Evolutionary conservation across 768 basidiomycete species (phyloP).

Genomic region (Pisolithus albus): DNA sequence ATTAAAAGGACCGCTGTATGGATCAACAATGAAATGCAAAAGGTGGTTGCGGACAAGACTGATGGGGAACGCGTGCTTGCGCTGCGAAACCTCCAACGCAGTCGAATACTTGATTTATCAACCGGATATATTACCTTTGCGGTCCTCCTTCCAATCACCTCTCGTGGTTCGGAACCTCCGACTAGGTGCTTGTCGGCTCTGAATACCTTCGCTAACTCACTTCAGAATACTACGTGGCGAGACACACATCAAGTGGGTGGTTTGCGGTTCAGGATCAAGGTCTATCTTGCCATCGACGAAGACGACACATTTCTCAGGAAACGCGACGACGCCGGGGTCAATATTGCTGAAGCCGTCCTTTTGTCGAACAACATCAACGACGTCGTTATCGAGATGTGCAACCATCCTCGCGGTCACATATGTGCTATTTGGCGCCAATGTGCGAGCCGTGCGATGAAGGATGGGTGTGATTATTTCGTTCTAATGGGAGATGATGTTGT

Average conservation of each 20-base stretch:
- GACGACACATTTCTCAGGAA: conserved; percentile 38
- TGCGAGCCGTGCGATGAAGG: conserved; percentile 41
- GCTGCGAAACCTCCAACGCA: conserved; percentile 25
- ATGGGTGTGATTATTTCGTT: conserved; percentile 43
- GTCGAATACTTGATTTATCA: conserved; percentile 35
- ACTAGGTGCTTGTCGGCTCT: conserved; percentile 38
- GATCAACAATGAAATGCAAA: conserved; percentile 37
- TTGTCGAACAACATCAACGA: conserved; percentile 31
- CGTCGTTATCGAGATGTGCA: conserved; percentile 31
- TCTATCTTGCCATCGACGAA: conserved; percentile 50
- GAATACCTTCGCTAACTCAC: conserved; percentile 35
- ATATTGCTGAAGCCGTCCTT: conserved; percentile 34
- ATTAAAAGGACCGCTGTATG: conserved; percentile 42
- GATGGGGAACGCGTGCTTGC: conserved; percentile 6
- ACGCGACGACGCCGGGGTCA: conserved; percentile 8
- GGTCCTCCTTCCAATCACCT: conserved; percentile 53
- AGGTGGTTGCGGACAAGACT: conserved; percentile 5
- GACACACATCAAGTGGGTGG: conserved; percentile 31
- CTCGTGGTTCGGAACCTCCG: conserved; percentile 32
- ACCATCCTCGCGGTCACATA: conserved; percentile 39
- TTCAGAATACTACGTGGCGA: conserved; percentile 40
- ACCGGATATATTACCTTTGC: conserved; percentile 36
- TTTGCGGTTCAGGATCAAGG: conserved; percentile 28
- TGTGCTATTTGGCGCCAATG: conserved; percentile 50
- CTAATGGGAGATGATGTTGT: conserved; percentile 52